A percentile compares a stretch with the other conserved stretches of the same genome.
These are phyloP conservation scores for Pleurotus pulmonarius DNA, from an alignment of 768 basidiomycete genomes.

Conservation along the genomic window DNA sequence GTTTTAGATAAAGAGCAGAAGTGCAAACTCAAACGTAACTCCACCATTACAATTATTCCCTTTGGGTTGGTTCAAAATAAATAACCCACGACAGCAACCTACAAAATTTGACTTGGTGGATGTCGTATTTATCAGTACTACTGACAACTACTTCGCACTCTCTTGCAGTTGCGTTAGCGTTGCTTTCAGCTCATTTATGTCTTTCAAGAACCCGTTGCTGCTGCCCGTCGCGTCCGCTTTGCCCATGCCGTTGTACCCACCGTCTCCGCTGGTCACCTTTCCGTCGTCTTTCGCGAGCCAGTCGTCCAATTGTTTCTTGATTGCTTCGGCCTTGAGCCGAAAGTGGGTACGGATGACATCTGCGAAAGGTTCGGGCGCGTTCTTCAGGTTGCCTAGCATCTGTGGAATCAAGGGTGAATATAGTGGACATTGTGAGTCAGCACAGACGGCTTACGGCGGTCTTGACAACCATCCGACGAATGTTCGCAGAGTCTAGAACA, in stretches of 20 bases:
- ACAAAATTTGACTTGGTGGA: too few species aligned
- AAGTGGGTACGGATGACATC: constrained; percentile 92
- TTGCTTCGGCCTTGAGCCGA: constrained; percentile 71
- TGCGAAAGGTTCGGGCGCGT: constrained; percentile 79
- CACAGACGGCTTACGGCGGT: constrained; percentile 59
- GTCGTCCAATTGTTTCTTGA: constrained; percentile 70
- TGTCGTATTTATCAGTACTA: too few species aligned
- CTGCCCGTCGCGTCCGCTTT: constrained; percentile 39
- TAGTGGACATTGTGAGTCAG: neutral
- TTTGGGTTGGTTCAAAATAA: too few species aligned
- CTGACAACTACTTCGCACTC: neutral
- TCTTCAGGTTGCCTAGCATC: constrained; percentile 84
- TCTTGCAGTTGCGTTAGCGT: constrained; percentile 44
- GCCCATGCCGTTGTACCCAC: constrained; percentile 33
- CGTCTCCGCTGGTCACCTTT: constrained; percentile 50
- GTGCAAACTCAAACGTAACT: too few species aligned
- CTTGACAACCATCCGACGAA: constrained; percentile 87
- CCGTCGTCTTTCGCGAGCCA: constrained; percentile 82
- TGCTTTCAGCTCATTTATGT: constrained; percentile 69
- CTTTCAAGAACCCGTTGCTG: constrained; percentile 60
- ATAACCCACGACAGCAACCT: too few species aligned
- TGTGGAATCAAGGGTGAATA: constrained; percentile 19
- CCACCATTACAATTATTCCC: too few species aligned
- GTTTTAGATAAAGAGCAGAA: too few species aligned
- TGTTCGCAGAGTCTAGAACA: constrained; percentile 78